Base-by-base conservation (phyloP, 768 basidiomycete species). In the Hypholoma sublateritium region DNA sequence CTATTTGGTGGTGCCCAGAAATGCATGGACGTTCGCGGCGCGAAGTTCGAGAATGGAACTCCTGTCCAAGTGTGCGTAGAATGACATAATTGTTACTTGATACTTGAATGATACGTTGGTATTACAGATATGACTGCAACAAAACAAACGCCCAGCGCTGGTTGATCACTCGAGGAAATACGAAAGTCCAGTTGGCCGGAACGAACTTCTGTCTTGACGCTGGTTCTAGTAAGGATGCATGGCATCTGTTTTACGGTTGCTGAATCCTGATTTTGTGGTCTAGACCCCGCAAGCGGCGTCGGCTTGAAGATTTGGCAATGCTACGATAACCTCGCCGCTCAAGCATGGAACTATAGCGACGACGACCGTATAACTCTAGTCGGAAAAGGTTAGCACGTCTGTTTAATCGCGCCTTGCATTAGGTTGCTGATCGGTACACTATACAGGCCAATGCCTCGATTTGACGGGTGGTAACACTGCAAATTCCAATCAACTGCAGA, bases 281-380 rank as follows among this genome's bases (percentile, higher is more conserved):
- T 53, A 72, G 69, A 37, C 28, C 70, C 73, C 12, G 70, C 60
- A 36, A 73, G 65, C 19, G 71, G 69, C 4, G 59, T 67, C 3
- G 64, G 64, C 1, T 55, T 73, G 62, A 73, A 74, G 61, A 72
- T 76, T 13, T 73, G 73, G 72, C 59, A 69, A 41, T 75, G 74
- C 53, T 70, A 60, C 55, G 66, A 68, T 36, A 65, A 69, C 36
- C 65, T 73, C 21, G 64, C 72, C 4, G 69, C 73, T 4, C 72
- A 74, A 53, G 56, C 67, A n/a, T 76, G 72, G 70, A 65, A 53
- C 49, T 72, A 69, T 24, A 70, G 65, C 0, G 58, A 58, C 21
- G 65, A 72, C 45, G 70, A 72, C 39, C 60, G 68, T 1, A 65
- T 73, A 50, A 67, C 66, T 2, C 48, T 72, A 12, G 59, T 65